phyloP scores from a whole-genome alignment of 169 alveolate genomes.

The Plasmodium relictum region DNA sequence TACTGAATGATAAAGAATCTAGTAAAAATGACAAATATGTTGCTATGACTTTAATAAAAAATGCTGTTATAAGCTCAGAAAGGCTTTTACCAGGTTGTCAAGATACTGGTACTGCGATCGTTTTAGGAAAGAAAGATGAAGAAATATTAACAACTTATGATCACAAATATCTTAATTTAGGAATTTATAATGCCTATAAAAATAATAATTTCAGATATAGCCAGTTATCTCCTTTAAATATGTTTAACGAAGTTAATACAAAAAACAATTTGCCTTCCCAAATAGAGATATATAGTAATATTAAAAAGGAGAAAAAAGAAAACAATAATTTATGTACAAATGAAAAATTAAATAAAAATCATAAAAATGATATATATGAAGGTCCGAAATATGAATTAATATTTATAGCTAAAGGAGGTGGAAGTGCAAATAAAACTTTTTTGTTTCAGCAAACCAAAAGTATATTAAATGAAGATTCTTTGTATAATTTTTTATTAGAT shows the following conservation, averaged over 20 bases:
- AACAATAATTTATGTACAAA: not conserved
- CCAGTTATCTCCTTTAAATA: conserved; percentile 89
- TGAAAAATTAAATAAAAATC: not conserved
- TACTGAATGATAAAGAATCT: conserved; percentile 86
- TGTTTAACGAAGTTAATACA: conserved; percentile 92
- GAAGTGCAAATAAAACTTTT: conserved; percentile 92
- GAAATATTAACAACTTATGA: conserved; percentile 78
- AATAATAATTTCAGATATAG: conserved; percentile 88
- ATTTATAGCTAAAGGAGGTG: conserved; percentile 93
- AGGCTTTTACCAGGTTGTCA: conserved; percentile 91
- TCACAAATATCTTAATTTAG: conserved; percentile 86
- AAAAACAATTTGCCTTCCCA: conserved; percentile 92
- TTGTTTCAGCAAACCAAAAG: conserved; percentile 91
- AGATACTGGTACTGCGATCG: conserved; percentile 93
- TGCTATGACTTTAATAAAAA: conserved; percentile 87
- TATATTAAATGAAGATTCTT: conserved; percentile 83
- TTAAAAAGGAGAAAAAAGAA: conserved; percentile 6
- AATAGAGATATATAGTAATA: conserved; percentile 81
- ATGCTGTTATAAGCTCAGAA: conserved; percentile 87
- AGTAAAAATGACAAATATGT: conserved; percentile 88
- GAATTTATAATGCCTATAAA: conserved; percentile 89
- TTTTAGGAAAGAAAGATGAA: conserved; percentile 88
- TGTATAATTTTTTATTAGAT: conserved; percentile 84
- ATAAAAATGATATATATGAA: not conserved
- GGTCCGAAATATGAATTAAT: conserved; percentile 86